phyloP scores from a whole-genome alignment of 106 monocot species.

The Dactylorhiza incarnata region DNA sequence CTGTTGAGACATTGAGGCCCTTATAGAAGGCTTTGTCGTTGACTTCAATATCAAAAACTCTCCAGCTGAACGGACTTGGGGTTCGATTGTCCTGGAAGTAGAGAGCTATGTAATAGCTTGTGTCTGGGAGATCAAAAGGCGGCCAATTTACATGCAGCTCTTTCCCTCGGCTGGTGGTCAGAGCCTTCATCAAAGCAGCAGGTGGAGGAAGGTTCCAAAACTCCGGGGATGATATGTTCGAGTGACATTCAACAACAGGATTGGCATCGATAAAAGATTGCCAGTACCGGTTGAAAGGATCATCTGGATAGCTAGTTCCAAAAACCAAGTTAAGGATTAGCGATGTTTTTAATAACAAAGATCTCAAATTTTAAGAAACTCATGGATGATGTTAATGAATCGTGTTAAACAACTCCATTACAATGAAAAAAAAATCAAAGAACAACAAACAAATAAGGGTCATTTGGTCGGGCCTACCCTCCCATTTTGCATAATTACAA shows the following conservation, averaged over 20 bases:
- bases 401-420: neutral
- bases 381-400: too few species aligned
- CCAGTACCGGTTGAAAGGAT: conserved; percentile 89
- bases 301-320: conserved; percentile 72
- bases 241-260: conserved; percentile 36
- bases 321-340: neutral
- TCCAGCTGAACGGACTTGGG: conserved; percentile 66
- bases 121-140: conserved; percentile 27
- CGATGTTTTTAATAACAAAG: neutral
- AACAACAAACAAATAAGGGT: too few species aligned
- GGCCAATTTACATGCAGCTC: conserved; percentile 61
- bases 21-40: conserved; percentile 46
- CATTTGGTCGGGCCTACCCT: too few species aligned
- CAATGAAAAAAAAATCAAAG: neutral
- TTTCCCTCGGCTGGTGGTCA: conserved; percentile 65
- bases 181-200: conserved; percentile 30
- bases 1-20: conserved; percentile 60
- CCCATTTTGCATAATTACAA: too few species aligned
- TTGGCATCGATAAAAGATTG: conserved; percentile 43
- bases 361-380: too few species aligned
- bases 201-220: conserved; percentile 84
- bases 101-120: conserved; percentile 78
- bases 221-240: conserved; percentile 33
- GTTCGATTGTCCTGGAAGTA: conserved; percentile 89
- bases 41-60: conserved; percentile 65